Conservation (phyloP, 2,329 filamentous ascomycete genomes). For the Neopestalotiopsis rosae region DNA sequence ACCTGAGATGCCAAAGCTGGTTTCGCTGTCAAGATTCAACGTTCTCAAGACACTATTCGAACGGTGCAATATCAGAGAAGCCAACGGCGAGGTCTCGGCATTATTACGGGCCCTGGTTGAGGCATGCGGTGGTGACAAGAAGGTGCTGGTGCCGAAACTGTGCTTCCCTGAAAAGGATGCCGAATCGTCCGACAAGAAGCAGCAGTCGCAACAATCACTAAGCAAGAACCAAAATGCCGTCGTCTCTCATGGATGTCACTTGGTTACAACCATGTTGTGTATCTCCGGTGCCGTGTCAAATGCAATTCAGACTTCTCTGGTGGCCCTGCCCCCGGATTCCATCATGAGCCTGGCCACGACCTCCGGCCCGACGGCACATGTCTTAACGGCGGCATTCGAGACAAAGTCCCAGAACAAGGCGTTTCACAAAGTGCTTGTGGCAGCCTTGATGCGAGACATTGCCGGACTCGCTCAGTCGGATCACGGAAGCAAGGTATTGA, state of each 20-base stretch:
- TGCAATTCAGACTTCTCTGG: slow-evolving; percentile 75
- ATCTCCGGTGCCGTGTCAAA: slow-evolving; percentile 72
- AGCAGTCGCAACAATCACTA: slow-evolving; percentile 41
- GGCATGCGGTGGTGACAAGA: slow-evolving; percentile 53
- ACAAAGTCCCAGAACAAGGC: slow-evolving; percentile 53
- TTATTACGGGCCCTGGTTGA: slow-evolving; percentile 54
- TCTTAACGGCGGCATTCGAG: slow-evolving; percentile 56
- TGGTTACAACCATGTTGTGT: slow-evolving; percentile 79
- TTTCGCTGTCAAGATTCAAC: slow-evolving; percentile 77
- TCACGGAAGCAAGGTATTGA: slow-evolving; percentile 57
- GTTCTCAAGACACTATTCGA: slow-evolving; percentile 85
- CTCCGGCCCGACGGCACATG: slow-evolving; percentile 53
- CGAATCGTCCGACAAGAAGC: slow-evolving; percentile 35
- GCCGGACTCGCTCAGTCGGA: slow-evolving; percentile 54
- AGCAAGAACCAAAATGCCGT: slow-evolving; percentile 63
- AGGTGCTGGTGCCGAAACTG: slow-evolving; percentile 54
- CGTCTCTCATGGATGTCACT: slow-evolving; percentile 75
- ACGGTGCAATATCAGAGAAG: slow-evolving; percentile 73
- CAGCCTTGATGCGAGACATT: slow-evolving; percentile 50
- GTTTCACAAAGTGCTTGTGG: slow-evolving; percentile 62
- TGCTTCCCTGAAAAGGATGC: slow-evolving; percentile 47
- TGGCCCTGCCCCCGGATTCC: slow-evolving; percentile 60
- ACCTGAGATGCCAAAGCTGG: slow-evolving; percentile 73
- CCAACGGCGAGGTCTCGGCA: slow-evolving; percentile 55
- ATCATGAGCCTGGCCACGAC: slow-evolving; percentile 68